Percentiles rank a stretch among this genome's conserved stretches.
Evolutionary conservation across 768 basidiomycete species (phyloP).

Genomic region (Podaxis carcinomalis): DNA sequence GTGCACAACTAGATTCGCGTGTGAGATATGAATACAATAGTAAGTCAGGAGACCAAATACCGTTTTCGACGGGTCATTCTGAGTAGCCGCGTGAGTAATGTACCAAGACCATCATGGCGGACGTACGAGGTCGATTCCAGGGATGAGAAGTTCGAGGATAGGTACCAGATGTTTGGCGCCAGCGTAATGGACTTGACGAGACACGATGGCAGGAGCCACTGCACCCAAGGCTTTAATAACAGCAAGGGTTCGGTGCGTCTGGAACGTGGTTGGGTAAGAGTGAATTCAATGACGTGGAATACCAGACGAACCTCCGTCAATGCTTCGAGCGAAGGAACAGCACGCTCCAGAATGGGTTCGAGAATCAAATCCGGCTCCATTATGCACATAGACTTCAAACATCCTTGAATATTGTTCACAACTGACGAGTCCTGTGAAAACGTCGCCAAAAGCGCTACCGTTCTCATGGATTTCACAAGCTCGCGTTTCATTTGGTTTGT

Average conservation of each 20-base stretch:
- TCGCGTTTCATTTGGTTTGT: slow-evolving; percentile 78
- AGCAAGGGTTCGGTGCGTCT: slow-evolving; percentile 83
- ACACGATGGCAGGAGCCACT: slow-evolving; percentile 77
- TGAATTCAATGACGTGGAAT: slow-evolving; percentile 1
- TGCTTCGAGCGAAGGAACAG: slow-evolving; percentile 82
- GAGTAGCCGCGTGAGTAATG: slow-evolving; percentile 6
- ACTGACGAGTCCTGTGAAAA: slow-evolving; percentile 81
- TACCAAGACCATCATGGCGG: not conserved
- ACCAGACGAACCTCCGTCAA: slow-evolving; percentile 63
- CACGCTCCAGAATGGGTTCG: slow-evolving; percentile 76
- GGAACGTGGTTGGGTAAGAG: not conserved
- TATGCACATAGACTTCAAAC: slow-evolving; percentile 75
- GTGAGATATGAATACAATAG: not conserved
- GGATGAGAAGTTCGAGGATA: slow-evolving; percentile 76
- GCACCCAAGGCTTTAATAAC: slow-evolving; percentile 84
- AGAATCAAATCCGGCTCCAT: slow-evolving; percentile 87
- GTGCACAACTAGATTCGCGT: slow-evolving; percentile 54
- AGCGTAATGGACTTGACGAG: slow-evolving; percentile 70
- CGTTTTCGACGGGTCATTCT: slow-evolving; percentile 81
- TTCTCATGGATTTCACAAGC: slow-evolving; percentile 77
- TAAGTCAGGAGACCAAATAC: slow-evolving; percentile 30
- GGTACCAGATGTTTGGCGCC: slow-evolving; percentile 81
- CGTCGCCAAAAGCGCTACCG: slow-evolving; percentile 83
- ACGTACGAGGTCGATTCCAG: slow-evolving; percentile 81
- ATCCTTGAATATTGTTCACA: slow-evolving; percentile 71